These are phyloP conservation scores for Thelonectria blattea DNA, from an alignment of 2,329 filamentous ascomycete species.

Conservation along the genomic window DNA sequence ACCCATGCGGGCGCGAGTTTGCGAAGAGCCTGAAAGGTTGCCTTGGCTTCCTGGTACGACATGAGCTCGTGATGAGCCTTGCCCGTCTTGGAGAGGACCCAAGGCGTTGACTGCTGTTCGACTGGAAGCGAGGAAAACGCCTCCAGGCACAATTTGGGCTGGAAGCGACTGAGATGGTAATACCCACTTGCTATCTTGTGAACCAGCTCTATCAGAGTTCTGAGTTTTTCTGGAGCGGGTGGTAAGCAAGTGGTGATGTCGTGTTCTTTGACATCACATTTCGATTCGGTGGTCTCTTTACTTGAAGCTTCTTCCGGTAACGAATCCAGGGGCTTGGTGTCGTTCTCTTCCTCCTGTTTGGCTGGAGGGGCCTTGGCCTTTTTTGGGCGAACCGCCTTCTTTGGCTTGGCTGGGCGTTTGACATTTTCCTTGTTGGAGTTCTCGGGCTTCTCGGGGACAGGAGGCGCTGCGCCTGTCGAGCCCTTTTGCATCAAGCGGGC, in stretches of 20 bases:
- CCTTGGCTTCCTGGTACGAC: slow-evolving; percentile 26
- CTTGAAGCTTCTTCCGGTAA: neutral
- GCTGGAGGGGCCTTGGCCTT: neutral
- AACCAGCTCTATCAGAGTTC: slow-evolving; percentile 18
- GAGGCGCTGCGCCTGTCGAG: neutral
- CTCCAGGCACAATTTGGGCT: slow-evolving; percentile 25
- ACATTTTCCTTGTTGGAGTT: slow-evolving; percentile 1
- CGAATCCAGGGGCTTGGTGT: neutral
- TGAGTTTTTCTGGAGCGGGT: neutral
- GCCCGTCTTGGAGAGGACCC: slow-evolving; percentile 29
- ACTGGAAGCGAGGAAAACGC: slow-evolving; percentile 23
- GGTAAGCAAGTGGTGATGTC: neutral
- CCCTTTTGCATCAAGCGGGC: slow-evolving; percentile 23
- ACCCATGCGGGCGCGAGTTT: slow-evolving; percentile 26
- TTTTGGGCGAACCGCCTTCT: neutral
- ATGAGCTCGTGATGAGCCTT: slow-evolving; percentile 31
- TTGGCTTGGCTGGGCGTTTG: slow-evolving; percentile 8
- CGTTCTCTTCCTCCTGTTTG: neutral
- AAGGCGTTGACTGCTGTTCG: slow-evolving; percentile 30
- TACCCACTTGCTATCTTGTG: slow-evolving; percentile 24
- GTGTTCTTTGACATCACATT: neutral
- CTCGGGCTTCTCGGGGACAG: neutral
- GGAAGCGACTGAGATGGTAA: slow-evolving; percentile 27
- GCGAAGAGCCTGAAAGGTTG: slow-evolving; percentile 26
- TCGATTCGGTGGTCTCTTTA: neutral